Percentiles rank a stretch among this genome's conserved stretches.
Evolutionary conservation across 2,329 filamentous ascomycete species (phyloP).

Genomic region (Lasiodiplodia theobromae): DNA sequence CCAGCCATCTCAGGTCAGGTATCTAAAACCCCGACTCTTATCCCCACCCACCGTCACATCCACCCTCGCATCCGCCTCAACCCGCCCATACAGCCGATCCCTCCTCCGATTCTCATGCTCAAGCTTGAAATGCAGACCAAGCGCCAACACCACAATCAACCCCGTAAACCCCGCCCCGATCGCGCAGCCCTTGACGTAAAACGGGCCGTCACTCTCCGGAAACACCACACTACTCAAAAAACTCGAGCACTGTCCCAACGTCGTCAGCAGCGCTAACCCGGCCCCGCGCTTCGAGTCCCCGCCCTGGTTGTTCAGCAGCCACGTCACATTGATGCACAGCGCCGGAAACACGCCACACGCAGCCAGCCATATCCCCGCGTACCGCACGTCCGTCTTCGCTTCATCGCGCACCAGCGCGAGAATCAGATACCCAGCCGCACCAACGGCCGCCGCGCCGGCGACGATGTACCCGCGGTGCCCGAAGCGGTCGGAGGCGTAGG

Average conservation of each 20-base stretch:
- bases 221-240: slow-evolving; percentile 40
- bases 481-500: slow-evolving; percentile 47
- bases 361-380: slow-evolving; percentile 50
- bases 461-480: slow-evolving; percentile 47
- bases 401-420: slow-evolving; percentile 39
- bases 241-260: slow-evolving; percentile 42
- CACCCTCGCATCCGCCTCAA: slow-evolving; percentile 3
- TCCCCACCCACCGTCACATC: slow-evolving; percentile 18
- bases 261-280: slow-evolving; percentile 37
- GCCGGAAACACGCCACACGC: slow-evolving; percentile 44
- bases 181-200: slow-evolving; percentile 8
- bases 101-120: slow-evolving; percentile 13
- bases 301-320: slow-evolving; percentile 44
- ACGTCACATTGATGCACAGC: slow-evolving; percentile 41
- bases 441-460: slow-evolving; percentile 37
- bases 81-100: slow-evolving; percentile 12
- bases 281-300: slow-evolving; percentile 41
- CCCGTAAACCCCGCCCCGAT: slow-evolving; percentile 13
- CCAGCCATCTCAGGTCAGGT: slow-evolving; percentile 1
- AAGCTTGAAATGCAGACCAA: slow-evolving; percentile 69
- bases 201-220: slow-evolving; percentile 33
- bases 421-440: slow-evolving; percentile 45
- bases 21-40: slow-evolving; percentile 15
- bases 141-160: slow-evolving; percentile 83
- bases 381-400: slow-evolving; percentile 41